Evolutionary conservation across 352 stramenopile species (phyloP), one percentile per base, ranked within the genome.

Genomic region (Pythium guiyangense): DNA sequence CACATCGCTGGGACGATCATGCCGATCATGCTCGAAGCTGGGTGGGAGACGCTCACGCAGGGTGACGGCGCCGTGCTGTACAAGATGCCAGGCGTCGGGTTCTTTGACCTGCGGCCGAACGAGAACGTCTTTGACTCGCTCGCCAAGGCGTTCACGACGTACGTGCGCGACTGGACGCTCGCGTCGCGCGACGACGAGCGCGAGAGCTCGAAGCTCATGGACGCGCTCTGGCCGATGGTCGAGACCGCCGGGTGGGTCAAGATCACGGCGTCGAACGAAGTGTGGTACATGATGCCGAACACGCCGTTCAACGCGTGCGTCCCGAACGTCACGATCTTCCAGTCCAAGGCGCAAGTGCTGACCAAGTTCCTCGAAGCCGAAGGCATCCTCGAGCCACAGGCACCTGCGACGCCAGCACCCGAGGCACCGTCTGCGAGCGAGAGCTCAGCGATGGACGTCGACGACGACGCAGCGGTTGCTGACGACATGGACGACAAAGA

Each of bases 121-220:
- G 71, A 85, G 48, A 92, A 79, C 29, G 70, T 94, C n/a, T 91
- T 93, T 25, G 77, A 91, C 51, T 73, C 71, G n/a, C 63, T 90
- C 12, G 70, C 74, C 42, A 79, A 77, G 40, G 83, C 85, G 6
- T 88, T 73, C 34, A 56, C 57, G 29, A 63, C 71, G 42, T 90
- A 77, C 57, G 48, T 90, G 42, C 55, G 62, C 42, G 54, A 70
- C 14, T 90, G 73, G 73, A 65, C 71, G 17, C 56, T 63, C 40
- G 35, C 52, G 2, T 52, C 40, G 2, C 66, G 9, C 9, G 46
- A 66, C 12, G 62, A 29, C 40, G 34, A 67, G 12, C 62, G 12
- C 12, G 49, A 68, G 15, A 62, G 29, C 8, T 54, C 44, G 4
- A 73, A 73, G 17, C 52, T 87, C 47, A 71, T 64, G n/a, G 59